phyloP scores from a whole-genome alignment of 768 basidiomycete genomes.

The Crucibulum laeve region DNA sequence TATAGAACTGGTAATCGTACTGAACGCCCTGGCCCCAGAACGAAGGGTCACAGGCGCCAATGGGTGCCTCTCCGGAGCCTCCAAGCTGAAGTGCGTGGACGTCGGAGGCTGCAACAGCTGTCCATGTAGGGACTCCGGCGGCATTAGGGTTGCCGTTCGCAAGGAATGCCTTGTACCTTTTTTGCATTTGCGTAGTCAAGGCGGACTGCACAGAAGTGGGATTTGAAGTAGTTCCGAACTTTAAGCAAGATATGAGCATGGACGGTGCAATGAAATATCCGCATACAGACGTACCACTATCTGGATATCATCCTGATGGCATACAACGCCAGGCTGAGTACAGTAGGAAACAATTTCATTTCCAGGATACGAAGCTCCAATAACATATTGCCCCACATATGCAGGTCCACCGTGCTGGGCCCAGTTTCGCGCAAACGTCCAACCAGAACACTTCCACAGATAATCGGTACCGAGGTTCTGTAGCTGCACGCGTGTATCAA shows the following conservation, averaged over 20 bases:
- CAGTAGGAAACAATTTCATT: conserved; percentile 58
- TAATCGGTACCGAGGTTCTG: conserved; percentile 63
- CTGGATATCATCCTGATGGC: conserved; percentile 81
- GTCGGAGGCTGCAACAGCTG: conserved; percentile 41
- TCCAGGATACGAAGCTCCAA: conserved; percentile 70
- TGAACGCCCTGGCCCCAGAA: conserved; percentile 65
- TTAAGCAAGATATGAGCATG: conserved; percentile 5
- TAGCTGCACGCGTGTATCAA: conserved; percentile 55
- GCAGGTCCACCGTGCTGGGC: conserved; percentile 56
- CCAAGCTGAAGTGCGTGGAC: conserved; percentile 62
- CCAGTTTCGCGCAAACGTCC: conserved; percentile 71
- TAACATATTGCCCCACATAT: conserved; percentile 60
- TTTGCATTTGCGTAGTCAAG: conserved; percentile 63
- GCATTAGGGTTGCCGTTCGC: conserved; percentile 59
- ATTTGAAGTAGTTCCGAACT: conserved; percentile 54
- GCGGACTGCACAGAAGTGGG: conserved; percentile 53
- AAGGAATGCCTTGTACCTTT: conserved; percentile 65
- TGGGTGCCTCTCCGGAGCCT: conserved; percentile 42
- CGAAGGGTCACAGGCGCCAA: conserved; percentile 56
- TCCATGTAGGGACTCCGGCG: conserved; percentile 47
- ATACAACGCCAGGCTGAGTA: conserved; percentile 51
- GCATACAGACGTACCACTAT: conserved; percentile 52
- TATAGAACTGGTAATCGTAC: conserved; percentile 72
- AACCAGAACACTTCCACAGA: conserved; percentile 65
- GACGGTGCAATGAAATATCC: conserved; percentile 2